Percentiles rank a stretch among this genome's conserved stretches.
Evolutionary conservation across 345 rosid species (phyloP).

Genomic region (Populus ilicifolia): DNA sequence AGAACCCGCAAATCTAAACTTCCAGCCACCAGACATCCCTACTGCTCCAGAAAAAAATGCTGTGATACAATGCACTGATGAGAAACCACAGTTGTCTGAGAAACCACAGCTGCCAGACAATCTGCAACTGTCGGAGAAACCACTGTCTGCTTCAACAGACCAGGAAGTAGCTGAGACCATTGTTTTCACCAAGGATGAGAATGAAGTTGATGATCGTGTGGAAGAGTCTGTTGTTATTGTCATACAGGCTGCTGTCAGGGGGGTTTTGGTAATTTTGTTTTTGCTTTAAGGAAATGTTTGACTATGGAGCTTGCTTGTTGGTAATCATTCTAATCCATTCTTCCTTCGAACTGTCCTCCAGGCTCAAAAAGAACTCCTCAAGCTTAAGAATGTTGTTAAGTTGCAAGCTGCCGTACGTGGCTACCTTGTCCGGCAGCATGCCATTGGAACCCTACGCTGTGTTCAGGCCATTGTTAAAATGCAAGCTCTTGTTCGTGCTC

Average conservation of each 20-base stretch:
- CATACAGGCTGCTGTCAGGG: conserved; percentile 60
- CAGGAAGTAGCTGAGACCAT: conserved; percentile 27
- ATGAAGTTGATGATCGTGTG: conserved; percentile 19
- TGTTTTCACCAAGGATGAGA: conserved; percentile 23
- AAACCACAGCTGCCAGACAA: background rate
- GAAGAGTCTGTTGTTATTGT: conserved; percentile 47
- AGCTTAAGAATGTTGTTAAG: conserved; percentile 64
- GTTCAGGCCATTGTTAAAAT: conserved; percentile 86
- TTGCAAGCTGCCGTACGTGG: conserved; percentile 96
- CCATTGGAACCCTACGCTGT: conserved; percentile 79
- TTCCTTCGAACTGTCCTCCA: conserved; percentile 23
- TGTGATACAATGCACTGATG: conserved; percentile 31
- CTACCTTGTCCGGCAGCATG: conserved; percentile 82
- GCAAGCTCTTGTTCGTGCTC: conserved; percentile 84
- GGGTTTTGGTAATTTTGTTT: conserved; percentile 42
- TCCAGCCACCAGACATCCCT: conserved; percentile 31
- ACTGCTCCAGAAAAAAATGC: conserved; percentile 35
- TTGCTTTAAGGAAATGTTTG: background rate
- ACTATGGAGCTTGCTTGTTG: background rate
- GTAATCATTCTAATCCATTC: background rate
- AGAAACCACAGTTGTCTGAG: conserved; percentile 34
- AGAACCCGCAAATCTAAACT: conserved; percentile 34
- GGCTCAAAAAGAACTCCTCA: conserved; percentile 63
- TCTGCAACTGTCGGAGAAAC: conserved; percentile 24
- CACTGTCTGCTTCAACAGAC: conserved; percentile 29